These are phyloP conservation scores for Populus hybrid DNA, from an alignment of 441 rosid genomes.

Conservation along the genomic window DNA sequence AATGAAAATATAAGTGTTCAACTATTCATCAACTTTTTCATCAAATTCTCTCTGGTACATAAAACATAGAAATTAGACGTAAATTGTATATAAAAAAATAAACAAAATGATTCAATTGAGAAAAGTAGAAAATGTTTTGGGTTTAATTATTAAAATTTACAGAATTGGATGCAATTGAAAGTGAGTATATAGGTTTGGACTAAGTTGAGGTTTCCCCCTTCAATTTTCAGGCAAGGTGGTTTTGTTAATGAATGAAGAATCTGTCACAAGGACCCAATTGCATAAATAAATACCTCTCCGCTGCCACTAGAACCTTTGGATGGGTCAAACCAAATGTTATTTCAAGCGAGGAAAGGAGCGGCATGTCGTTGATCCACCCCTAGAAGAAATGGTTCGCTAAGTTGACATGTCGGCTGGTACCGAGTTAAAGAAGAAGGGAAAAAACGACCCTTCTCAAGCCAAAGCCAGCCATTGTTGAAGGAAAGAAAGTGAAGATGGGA, in stretches of 20 bases:
- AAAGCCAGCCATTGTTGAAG: neutral
- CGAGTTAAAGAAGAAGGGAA: neutral
- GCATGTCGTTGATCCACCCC: neutral
- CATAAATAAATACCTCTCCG: neutral
- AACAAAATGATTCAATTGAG: too few relatives aligned
- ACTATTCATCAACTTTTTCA: too few relatives aligned
- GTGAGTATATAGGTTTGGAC: too few relatives aligned
- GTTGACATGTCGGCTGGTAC: neutral
- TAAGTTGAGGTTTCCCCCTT: too few relatives aligned
- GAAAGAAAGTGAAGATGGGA: constrained; percentile 5
- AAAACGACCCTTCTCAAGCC: neutral
- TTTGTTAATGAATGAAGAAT: neutral
- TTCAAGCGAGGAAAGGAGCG: neutral
- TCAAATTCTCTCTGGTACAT: too few relatives aligned
- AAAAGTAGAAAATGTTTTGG: too few relatives aligned
- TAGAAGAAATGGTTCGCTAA: neutral
- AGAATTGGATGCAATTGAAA: too few relatives aligned
- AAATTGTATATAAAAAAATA: too few relatives aligned
- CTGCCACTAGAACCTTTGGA: neutral
- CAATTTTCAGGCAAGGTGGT: too few relatives aligned
- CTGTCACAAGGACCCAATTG: neutral
- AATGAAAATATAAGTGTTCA: too few relatives aligned
- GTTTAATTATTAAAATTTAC: too few relatives aligned
- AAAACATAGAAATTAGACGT: too few relatives aligned
- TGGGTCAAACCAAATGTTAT: neutral